Conservation (phyloP, 78 protist species). For the Andalucia godoyi region DNA sequence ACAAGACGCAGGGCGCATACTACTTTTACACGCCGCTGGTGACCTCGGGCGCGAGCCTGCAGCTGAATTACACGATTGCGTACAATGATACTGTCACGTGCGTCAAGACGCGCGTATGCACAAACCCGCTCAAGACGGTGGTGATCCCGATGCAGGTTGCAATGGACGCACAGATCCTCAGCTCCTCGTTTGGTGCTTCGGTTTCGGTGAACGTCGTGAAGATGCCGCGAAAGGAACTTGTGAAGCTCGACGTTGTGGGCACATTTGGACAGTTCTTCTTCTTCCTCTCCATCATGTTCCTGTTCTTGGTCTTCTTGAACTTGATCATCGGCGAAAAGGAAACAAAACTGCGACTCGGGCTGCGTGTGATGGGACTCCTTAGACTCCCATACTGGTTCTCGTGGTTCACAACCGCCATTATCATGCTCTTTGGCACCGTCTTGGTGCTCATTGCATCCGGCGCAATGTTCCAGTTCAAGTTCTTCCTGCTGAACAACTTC, state of each 20-base stretch:
- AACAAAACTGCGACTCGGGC: slow-evolving; percentile 6
- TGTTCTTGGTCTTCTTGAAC: neutral
- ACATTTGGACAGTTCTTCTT: slow-evolving; percentile 1
- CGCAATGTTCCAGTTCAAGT: slow-evolving; percentile 8
- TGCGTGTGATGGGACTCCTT: slow-evolving; percentile 11
- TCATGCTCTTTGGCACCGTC: neutral
- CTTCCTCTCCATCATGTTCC: slow-evolving; percentile 5
- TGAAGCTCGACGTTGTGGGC: slow-evolving; percentile 20
- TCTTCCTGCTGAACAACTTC: neutral
- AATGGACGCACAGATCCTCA: no score
- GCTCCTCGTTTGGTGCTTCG: no score
- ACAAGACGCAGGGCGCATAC: no score
- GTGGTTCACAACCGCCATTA: neutral
- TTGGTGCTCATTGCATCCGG: slow-evolving; percentile 5
- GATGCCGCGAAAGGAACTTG: no score
- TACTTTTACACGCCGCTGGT: no score
- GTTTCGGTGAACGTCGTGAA: no score
- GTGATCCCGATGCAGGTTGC: no score
- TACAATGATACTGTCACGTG: no score
- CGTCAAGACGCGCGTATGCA: no score
- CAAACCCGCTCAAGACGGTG: no score
- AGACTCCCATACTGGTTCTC: slow-evolving; percentile 10
- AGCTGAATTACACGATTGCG: no score
- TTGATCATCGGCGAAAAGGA: slow-evolving; percentile 21
- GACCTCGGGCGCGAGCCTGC: no score